Base-by-base conservation (phyloP, 441 rosid genomes). In the Populus hybrid region DNA sequence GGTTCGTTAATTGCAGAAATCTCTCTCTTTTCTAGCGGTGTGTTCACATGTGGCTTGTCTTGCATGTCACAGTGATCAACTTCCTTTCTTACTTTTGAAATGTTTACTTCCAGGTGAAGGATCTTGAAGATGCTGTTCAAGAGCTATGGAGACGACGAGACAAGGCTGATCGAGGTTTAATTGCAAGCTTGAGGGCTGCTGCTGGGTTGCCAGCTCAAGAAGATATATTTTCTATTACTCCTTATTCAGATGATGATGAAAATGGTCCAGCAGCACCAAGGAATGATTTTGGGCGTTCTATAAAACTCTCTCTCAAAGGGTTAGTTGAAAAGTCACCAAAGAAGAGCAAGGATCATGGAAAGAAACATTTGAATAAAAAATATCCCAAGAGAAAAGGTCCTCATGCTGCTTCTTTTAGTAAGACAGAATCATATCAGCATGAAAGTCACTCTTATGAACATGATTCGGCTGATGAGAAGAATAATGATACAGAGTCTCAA, bases 131-230 rank as follows among this genome's bases (percentile, higher is more conserved):
- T 88, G 98, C 98, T 79, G 94, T 91, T 76, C 94, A 85, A 83
- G 98, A 96, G 85, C 94, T 92, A 35, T 93, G 98, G 98, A 91
- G 92, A 82, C 90, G 98, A 83, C 91, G 88, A 77, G 97, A 94
- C 86, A 75, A 71, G 26, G 91, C 89, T 38, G 98, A 94, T 63
- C 86, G 74, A 84, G 95, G 91, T 81, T 87, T 96, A 73, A 91
- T 93, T 83, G 89, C 93, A 42, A 92, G 88, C 85, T 85, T 96
- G 83, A 92, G 91, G 82, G 95, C 97, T 83, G 92, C 88, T 82
- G 97, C 98, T 30, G 98, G 98, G 74, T 89, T 94, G 88, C 98
- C 98, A 71, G 88, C 94, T 72, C 91, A 94, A 85, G 98, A 92
- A 70, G 98, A 94, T 75, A 87, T 91, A 86, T 92, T 92, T 87